Evolutionary conservation across 192 early-diverging fungal species (phyloP), one percentile per base, ranked within the genome.

Genomic region (Coemansia sp.): DNA sequence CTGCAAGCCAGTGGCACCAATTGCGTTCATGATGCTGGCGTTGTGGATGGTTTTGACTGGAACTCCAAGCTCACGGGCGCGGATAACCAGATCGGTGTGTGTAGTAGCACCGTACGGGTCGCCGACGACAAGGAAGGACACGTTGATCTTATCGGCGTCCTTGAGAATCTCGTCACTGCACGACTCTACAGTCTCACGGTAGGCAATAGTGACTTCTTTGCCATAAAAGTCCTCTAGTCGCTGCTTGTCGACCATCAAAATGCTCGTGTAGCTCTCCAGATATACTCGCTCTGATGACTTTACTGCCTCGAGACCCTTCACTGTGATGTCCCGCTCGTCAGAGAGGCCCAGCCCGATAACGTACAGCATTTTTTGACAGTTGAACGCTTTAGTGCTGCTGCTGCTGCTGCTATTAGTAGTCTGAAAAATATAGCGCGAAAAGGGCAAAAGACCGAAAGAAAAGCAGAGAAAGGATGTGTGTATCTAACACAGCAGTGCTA

Each of bases 11-110:
- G 94, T 96, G 48, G 90, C 92, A 15, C 97, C 96, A 37, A 96
- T 86, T 9, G 96, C 97, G 79, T 98, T 99, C 94, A 99, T 95
- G 84, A 99, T 97, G 55, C 94, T 96, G n/a, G 97, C 95, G 77
- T 99, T 99, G 84, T 99, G 97, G 69, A 99, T 98, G 15, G 90
- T 88, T 36, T 90, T 84, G n/a, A 95, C 93, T 17, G 88, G 86
- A 72, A 99, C 94, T 34, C 76, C 72, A 42, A 91, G 88, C 69
- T 98, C 94, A 55, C 89, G 89, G 1, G 97, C 97, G 10, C 97
- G 93, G 64, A 96, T 87, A 11, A 99, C 92, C 12, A 99, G 87
- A 75, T 99, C 97, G 0, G 94, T 93, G 80, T 99, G 97, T 2
- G 97, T 99, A 8, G 97, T 99, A 19, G 97, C 97, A 17, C 96